Conservation (phyloP, 768 basidiomycete species). For the Rhodosporidiobolus odoratus region DNA sequence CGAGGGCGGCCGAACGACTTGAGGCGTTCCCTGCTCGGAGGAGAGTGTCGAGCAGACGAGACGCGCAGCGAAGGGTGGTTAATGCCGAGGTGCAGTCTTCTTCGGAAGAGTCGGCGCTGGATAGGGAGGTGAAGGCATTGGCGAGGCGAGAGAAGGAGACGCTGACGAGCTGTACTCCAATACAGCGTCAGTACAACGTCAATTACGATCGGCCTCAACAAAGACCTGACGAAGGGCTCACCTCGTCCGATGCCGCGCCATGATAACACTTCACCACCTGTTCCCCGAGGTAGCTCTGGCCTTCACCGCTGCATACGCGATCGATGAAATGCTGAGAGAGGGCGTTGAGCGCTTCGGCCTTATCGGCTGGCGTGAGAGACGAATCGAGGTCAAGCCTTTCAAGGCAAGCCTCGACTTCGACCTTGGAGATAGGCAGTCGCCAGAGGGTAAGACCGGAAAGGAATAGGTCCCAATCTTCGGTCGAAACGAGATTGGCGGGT, state of each 20-base stretch:
- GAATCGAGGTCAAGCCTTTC: constrained; percentile 35
- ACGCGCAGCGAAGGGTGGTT: constrained; percentile 28
- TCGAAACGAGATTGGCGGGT: constrained; percentile 28
- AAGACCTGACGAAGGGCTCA: not conserved
- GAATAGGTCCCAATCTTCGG: constrained; percentile 37
- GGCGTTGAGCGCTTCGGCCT: constrained; percentile 25
- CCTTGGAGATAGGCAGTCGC: constrained; percentile 33
- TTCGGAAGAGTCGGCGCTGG: not conserved
- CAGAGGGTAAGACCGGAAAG: constrained; percentile 37
- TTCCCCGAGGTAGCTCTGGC: constrained; percentile 35
- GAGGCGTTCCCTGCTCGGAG: constrained; percentile 11
- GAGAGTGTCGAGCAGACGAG: constrained; percentile 29
- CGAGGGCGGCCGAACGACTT: not conserved
- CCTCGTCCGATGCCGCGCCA: constrained; percentile 36
- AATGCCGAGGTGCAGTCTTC: not conserved
- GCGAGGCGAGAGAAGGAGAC: constrained; percentile 34
- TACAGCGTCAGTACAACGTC: not conserved
- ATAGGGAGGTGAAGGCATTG: constrained; percentile 7
- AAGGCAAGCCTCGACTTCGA: constrained; percentile 35
- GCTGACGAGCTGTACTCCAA: constrained; percentile 24
- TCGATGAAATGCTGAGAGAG: constrained; percentile 35
- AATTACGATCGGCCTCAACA: not conserved
- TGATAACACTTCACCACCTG: constrained; percentile 38
- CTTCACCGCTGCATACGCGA: constrained; percentile 31
- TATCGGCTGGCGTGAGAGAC: constrained; percentile 12